Evolutionary conservation across 2,329 filamentous ascomycete genomes (phyloP).

Genomic region (Microsporum audouinii): DNA sequence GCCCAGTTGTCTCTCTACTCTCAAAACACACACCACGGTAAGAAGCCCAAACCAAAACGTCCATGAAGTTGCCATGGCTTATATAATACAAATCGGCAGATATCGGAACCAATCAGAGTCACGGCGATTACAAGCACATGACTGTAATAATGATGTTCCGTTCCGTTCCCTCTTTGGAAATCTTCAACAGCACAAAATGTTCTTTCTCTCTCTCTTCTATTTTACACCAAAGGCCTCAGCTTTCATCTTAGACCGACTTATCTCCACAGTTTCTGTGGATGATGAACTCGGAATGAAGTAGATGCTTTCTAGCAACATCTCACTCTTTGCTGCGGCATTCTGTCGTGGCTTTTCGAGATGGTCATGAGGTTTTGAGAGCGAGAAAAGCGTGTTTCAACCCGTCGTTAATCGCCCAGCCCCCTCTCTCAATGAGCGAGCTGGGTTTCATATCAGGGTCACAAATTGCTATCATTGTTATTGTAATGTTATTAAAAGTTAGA

Average conservation of each 20-base stretch:
- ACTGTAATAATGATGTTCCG: conserved; percentile 28
- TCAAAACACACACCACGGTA: neutral
- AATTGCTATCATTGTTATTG: conserved; percentile 9
- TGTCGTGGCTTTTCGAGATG: conserved; percentile 33
- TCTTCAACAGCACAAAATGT: conserved; percentile 11
- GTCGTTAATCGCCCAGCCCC: conserved; percentile 41
- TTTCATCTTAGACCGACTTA: conserved; percentile 26
- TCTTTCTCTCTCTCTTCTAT: conserved; percentile 17
- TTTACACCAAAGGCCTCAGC: conserved; percentile 28
- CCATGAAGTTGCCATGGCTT: conserved; percentile 26
- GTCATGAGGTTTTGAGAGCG: conserved; percentile 30
- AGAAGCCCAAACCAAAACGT: conserved; percentile 2
- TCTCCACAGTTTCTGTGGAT: conserved; percentile 5
- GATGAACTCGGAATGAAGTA: conserved; percentile 25
- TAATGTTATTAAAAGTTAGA: neutral
- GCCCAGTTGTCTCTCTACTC: neutral
- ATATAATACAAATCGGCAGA: conserved; percentile 21
- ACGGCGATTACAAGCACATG: conserved; percentile 21
- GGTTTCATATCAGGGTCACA: conserved; percentile 43
- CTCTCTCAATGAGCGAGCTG: conserved; percentile 35
- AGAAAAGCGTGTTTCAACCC: conserved; percentile 24
- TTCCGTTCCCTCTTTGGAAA: conserved; percentile 9
- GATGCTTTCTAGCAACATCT: conserved; percentile 28
- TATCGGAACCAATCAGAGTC: conserved; percentile 24
- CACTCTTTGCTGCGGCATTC: conserved; percentile 33